Conservation (phyloP, 169 alveolate genomes). For the Plasmodium gonderi region DNA sequence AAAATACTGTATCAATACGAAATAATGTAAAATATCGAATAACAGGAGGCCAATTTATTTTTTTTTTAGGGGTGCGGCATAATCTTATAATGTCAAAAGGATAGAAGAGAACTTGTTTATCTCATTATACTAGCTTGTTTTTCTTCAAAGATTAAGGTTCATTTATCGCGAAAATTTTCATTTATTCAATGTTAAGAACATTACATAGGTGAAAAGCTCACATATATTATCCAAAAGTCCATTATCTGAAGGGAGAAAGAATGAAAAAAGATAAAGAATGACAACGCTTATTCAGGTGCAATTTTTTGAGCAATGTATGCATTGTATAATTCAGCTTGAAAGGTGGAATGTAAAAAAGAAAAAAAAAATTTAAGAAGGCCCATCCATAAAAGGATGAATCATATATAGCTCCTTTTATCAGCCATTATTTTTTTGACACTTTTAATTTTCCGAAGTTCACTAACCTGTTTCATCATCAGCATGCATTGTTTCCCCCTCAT, state of each 20-base stretch:
- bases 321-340: not conserved
- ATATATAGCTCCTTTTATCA: no score
- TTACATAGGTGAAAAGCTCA: constrained; percentile 42
- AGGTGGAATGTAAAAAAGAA: no score
- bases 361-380: not conserved
- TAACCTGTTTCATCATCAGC: constrained; percentile 2
- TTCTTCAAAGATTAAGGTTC: not conserved
- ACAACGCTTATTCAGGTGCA: not conserved
- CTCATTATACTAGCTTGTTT: not conserved
- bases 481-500: constrained; percentile 5
- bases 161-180: not conserved
- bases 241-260: constrained; percentile 10
- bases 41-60: not conserved
- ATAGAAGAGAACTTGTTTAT: not conserved
- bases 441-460: not conserved
- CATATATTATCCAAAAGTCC: constrained; percentile 23
- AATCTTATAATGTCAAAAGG: not conserved
- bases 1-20: not conserved
- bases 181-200: constrained; percentile 38
- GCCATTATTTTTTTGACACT: not conserved
- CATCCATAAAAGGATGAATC: not conserved
- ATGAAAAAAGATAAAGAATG: not conserved
- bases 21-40: not conserved
- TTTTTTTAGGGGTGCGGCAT: no score
- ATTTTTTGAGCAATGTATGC: not conserved